Percentiles rank a stretch among this genome's conserved stretches.
phyloP scores from a whole-genome alignment of 106 monocot species.

The Dendrobium nobile region DNA sequence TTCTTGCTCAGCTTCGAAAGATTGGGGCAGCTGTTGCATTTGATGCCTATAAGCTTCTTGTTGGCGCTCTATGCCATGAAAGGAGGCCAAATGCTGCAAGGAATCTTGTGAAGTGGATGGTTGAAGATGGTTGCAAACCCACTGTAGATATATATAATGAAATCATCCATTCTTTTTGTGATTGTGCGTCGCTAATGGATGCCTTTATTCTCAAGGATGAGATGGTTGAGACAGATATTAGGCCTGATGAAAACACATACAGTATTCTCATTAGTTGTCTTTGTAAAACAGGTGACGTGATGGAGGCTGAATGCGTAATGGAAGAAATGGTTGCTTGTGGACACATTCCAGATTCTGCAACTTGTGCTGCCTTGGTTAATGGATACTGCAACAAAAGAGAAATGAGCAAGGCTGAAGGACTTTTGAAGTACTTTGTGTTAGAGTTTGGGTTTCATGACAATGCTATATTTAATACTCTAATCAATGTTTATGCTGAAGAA shows the following conservation, averaged over 20 bases:
- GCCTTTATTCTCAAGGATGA: constrained; percentile 52
- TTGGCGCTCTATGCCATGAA: constrained; percentile 44
- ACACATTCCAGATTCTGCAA: constrained; percentile 38
- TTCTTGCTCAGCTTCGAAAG: constrained; percentile 45
- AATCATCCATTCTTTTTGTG: constrained; percentile 51
- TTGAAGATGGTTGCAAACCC: constrained; percentile 37
- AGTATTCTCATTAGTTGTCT: constrained; percentile 39
- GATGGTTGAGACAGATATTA: constrained; percentile 43
- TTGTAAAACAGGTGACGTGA: constrained; percentile 33
- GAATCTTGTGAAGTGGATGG: constrained; percentile 42
- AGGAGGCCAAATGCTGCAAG: constrained; percentile 67
- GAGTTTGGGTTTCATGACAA: constrained; percentile 44
- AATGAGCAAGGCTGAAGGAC: constrained; percentile 49
- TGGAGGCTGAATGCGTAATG: constrained; percentile 54
- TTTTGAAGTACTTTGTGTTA: constrained; percentile 38
- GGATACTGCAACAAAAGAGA: constrained; percentile 39
- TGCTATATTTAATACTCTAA: constrained; percentile 46
- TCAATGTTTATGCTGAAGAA: constrained; percentile 38
- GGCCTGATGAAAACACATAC: constrained; percentile 43
- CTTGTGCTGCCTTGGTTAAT: constrained; percentile 39
- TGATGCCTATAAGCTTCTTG: constrained; percentile 30
- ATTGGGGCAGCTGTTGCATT: constrained; percentile 27
- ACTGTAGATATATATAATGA: constrained; percentile 45
- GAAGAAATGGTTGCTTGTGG: constrained; percentile 44
- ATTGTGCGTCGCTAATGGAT: constrained; percentile 25